Conservation (phyloP, 140 eudicot species). For the Oenanthe javanica region DNA sequence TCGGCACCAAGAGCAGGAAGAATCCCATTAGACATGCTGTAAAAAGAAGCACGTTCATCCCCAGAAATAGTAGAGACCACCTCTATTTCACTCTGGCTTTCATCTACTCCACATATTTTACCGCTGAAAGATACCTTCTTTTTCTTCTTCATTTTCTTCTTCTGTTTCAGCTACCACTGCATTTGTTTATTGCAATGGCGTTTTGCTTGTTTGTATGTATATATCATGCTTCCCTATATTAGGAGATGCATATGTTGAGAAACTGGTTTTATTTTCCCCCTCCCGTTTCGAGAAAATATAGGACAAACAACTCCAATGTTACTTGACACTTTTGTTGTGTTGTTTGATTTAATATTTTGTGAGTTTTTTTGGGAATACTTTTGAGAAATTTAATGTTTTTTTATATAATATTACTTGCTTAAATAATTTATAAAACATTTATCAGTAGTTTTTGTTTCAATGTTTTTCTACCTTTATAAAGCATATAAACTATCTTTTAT, state of each 20-base stretch:
- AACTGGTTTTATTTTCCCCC: background rate
- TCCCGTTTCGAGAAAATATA: background rate
- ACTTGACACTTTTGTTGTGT: no score
- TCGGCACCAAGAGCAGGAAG: conserved; percentile 69
- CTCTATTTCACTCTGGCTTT: conserved; percentile 7
- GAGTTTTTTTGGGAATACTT: no score
- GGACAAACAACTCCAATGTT: background rate
- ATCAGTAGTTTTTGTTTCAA: no score
- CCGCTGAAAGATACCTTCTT: background rate
- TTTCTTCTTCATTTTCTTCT: background rate
- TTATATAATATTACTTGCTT: no score
- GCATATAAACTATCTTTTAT: no score
- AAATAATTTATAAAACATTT: no score
- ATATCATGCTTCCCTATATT: background rate
- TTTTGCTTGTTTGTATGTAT: background rate
- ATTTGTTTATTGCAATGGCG: background rate
- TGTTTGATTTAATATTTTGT: no score
- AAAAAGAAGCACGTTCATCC: background rate
- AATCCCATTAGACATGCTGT: conserved; percentile 38
- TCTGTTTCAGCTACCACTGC: background rate
- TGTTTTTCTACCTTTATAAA: no score
- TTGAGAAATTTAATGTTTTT: no score
- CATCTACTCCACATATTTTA: background rate
- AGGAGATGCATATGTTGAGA: background rate
- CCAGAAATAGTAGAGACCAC: background rate